Conservation (phyloP, 805 yeast genomes). For the Suhomyces tanzawaensis region DNA sequence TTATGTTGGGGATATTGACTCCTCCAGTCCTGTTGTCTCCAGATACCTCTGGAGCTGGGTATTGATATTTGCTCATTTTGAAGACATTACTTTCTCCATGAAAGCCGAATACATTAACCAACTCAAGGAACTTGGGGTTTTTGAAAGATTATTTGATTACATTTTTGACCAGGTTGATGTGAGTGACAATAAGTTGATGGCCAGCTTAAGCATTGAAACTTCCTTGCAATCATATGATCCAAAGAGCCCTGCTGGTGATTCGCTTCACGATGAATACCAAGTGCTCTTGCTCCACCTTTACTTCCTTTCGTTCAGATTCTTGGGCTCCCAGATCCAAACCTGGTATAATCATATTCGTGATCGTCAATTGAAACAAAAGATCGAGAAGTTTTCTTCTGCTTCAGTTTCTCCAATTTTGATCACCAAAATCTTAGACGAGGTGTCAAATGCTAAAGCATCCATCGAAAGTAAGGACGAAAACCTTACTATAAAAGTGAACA, state of each 20-base stretch:
- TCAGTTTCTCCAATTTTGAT: slow-evolving; percentile 66
- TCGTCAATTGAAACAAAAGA: slow-evolving; percentile 54
- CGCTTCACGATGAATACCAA: slow-evolving; percentile 30
- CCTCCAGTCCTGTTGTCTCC: slow-evolving; percentile 18
- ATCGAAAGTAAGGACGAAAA: slow-evolving; percentile 37
- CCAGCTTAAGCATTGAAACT: slow-evolving; percentile 11
- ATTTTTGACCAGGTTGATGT: slow-evolving; percentile 54
- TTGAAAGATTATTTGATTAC: slow-evolving; percentile 50
- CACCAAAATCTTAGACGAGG: slow-evolving; percentile 51
- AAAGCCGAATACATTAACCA: slow-evolving; percentile 60
- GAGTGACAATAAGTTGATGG: slow-evolving; percentile 21
- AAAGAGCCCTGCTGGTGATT: slow-evolving; percentile 4
- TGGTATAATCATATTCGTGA: slow-evolving; percentile 77
- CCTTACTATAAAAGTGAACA: slow-evolving; percentile 60
- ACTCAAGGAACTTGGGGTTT: slow-evolving; percentile 44
- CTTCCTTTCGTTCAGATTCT: slow-evolving; percentile 46
- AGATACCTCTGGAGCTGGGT: slow-evolving; percentile 68
- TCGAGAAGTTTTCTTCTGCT: slow-evolving; percentile 61
- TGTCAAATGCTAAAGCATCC: slow-evolving; percentile 40
- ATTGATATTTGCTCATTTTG: slow-evolving; percentile 58
- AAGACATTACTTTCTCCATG: slow-evolving; percentile 61
- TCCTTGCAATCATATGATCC: background rate
- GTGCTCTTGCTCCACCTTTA: slow-evolving; percentile 49
- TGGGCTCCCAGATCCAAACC: slow-evolving; percentile 56
- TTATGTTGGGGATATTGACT: slow-evolving; percentile 17